Base-by-base conservation (phyloP, 495 filamentous ascomycete species). In the Neurospora sp. region DNA sequence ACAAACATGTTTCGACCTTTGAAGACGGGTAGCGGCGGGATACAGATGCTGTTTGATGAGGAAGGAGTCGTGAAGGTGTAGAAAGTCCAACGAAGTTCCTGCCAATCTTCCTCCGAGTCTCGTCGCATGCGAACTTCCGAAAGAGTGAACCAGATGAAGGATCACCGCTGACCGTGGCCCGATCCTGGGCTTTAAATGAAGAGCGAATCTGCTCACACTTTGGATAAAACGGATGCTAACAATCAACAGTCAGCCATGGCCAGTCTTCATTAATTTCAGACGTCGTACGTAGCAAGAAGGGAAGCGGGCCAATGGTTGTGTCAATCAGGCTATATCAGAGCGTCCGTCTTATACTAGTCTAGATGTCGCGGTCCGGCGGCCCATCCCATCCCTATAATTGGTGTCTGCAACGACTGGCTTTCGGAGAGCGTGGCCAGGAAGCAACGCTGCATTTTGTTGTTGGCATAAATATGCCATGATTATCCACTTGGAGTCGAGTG, bases 261-360 rank as follows among this genome's bases (percentile, higher is more conserved):
- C 73, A 39, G 74, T 49, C 54, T 77, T 76, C 76, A 79, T 80
- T 76, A 79, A 78, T 78, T 70, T 71, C 72, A 72, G 72, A 77
- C 74, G 23, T 76, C 18, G 60, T 42, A 39, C 6, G 7, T 11
- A 8, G 31, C 66, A 37, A 66, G 69, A 70, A 46, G 39, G 44
- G 54, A 6, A 66, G 27, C 70, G 44, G 40, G 9, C 73, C 39
- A 75, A 62, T 75, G 41, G 62, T 37, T 44, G 49, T n/a, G 14
- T 37, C 74, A 78, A 79, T 81, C 78, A 78, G 78, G 72, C 79
- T 78, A 81, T 80, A 79, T 75, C 77, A 74, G 72, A 74, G 72
- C 72, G 73, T 72, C 72, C 73, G 76, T 74, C 69, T 75, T 75
- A 77, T 77, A 79, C 74, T 77, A n/a, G n/a, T n/a, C n/a, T n/a